Conservation (phyloP, 257 asterid genomes). For the Petunia axillaris region DNA sequence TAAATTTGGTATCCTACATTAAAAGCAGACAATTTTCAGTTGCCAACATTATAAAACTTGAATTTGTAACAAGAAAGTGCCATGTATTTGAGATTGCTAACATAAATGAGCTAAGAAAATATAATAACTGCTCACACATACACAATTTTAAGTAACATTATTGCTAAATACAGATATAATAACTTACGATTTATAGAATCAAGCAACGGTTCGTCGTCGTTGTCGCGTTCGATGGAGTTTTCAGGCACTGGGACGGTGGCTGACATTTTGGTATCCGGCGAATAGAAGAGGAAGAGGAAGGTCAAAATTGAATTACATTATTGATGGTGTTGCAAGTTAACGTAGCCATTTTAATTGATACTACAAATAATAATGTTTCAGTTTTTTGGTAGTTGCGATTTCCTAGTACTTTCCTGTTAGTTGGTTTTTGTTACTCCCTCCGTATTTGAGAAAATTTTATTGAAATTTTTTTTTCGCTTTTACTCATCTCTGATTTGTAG, state of each 20-base stretch:
- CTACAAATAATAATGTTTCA: not conserved
- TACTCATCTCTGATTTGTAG: no score
- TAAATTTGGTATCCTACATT: not conserved
- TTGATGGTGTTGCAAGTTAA: conserved; percentile 38
- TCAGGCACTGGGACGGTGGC: conserved; percentile 45
- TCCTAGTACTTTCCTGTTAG: no score
- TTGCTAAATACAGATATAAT: not conserved
- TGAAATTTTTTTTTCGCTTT: not conserved
- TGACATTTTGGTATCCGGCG: conserved; percentile 56
- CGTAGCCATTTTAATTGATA: conserved; percentile 44
- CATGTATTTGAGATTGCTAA: not conserved
- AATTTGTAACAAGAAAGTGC: not conserved
- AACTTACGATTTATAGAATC: conserved; percentile 71
- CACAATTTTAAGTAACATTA: not conserved
- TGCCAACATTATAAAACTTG: not conserved
- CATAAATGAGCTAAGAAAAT: not conserved
- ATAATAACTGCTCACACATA: not conserved
- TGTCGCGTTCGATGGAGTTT: conserved; percentile 43
- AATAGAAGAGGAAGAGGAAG: conserved; percentile 27
- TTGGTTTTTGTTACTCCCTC: not conserved
- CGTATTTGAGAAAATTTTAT: not conserved
- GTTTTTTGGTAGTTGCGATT: not conserved
- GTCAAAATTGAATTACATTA: conserved; percentile 40
- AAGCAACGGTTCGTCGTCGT: conserved; percentile 59
- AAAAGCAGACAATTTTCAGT: not conserved